Conservation (phyloP, 495 filamentous ascomycete species). For the Lophium mytilinum region DNA sequence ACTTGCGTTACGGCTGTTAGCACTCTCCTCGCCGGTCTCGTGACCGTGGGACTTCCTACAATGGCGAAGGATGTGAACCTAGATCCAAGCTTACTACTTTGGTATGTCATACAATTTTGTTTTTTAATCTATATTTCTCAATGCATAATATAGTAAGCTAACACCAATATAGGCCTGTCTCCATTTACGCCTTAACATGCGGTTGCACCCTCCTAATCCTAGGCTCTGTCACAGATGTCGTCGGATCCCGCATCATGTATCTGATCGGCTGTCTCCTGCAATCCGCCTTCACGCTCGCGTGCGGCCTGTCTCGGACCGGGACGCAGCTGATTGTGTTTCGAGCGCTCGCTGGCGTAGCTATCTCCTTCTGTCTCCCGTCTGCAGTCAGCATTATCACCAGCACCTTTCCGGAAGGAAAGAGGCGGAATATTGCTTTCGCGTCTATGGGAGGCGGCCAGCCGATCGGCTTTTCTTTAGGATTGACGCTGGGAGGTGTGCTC, state of each 20-base stretch:
- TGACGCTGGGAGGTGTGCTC: conserved; percentile 42
- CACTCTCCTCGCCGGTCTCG: conserved; percentile 36
- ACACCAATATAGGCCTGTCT: conserved; percentile 33
- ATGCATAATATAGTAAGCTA: not conserved
- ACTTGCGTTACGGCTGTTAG: conserved; percentile 30
- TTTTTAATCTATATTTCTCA: too few species aligned
- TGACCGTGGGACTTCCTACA: conserved; percentile 43
- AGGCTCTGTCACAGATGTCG: conserved; percentile 46
- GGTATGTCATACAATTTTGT: conserved; percentile 31
- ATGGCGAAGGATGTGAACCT: conserved; percentile 43
- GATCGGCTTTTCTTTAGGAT: conserved; percentile 39
- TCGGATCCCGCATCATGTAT: conserved; percentile 41
- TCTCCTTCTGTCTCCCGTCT: conserved; percentile 44
- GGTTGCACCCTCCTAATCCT: conserved; percentile 42
- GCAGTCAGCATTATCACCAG: conserved; percentile 42
- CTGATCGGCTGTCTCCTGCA: conserved; percentile 40
- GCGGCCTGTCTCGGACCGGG: conserved; percentile 37
- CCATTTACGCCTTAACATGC: conserved; percentile 39
- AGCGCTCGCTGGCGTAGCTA: conserved; percentile 41
- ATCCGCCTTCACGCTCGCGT: conserved; percentile 37
- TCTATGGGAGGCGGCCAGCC: conserved; percentile 40
- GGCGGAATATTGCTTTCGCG: conserved; percentile 42
- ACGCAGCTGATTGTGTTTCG: conserved; percentile 48
- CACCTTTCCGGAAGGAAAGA: conserved; percentile 33
- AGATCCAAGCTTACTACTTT: conserved; percentile 35